These are phyloP conservation scores for Hirschioporus abietinus DNA, from an alignment of 768 basidiomycete species.

Conservation along the genomic window DNA sequence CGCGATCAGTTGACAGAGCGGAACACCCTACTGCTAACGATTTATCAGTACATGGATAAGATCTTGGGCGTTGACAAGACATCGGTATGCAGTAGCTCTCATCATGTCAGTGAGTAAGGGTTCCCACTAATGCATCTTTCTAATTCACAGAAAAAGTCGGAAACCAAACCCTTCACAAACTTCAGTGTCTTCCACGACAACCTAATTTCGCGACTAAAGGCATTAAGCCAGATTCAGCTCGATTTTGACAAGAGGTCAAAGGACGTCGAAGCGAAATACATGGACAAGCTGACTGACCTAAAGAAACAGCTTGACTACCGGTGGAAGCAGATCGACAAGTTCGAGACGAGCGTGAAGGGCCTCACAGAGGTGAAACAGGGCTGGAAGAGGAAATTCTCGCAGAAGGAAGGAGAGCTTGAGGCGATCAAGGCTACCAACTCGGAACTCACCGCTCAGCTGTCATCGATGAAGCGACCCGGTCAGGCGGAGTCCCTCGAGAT, in stretches of 20 bases:
- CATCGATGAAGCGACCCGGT: slow-evolving; percentile 53
- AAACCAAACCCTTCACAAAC: slow-evolving; percentile 91
- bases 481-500: slow-evolving; percentile 64
- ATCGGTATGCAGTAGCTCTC: slow-evolving; percentile 45
- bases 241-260: slow-evolving; percentile 85
- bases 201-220: slow-evolving; percentile 80
- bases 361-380: slow-evolving; percentile 74
- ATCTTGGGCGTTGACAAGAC: slow-evolving; percentile 88
- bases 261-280: slow-evolving; percentile 67
- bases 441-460: slow-evolving; percentile 70
- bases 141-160: slow-evolving; percentile 64
- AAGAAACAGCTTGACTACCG: slow-evolving; percentile 82
- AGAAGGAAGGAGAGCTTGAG: slow-evolving; percentile 88
- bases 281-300: slow-evolving; percentile 72
- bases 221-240: slow-evolving; percentile 75
- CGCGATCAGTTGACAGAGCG: slow-evolving; percentile 91
- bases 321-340: slow-evolving; percentile 91
- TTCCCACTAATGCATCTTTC: slow-evolving; percentile 4
- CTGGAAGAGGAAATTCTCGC: slow-evolving; percentile 78
- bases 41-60: slow-evolving; percentile 94
- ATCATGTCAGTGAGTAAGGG: background rate
- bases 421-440: slow-evolving; percentile 75
- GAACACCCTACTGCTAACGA: slow-evolving; percentile 84
- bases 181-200: slow-evolving; percentile 94
- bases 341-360: slow-evolving; percentile 79